Base-by-base conservation (phyloP, 2,329 filamentous ascomycete genomes). In the Fusarium albidum region DNA sequence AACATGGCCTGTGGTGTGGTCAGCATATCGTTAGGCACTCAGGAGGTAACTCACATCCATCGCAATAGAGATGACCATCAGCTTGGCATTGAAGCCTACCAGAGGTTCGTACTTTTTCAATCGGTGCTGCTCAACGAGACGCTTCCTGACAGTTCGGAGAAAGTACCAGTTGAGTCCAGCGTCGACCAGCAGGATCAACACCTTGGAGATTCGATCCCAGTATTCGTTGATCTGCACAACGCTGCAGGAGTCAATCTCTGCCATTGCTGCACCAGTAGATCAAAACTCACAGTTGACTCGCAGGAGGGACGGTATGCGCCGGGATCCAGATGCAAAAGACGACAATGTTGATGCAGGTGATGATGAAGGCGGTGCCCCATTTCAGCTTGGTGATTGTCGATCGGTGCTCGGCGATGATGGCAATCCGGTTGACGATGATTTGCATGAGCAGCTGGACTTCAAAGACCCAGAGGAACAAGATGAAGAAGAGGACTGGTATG, bases 311-410 rank as follows among this genome's bases (percentile, higher is more conserved):
- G 0, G 62, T 57, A 31, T 79, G 77, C 1, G 79, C 69, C 0
- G 82, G 82, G 13, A 84, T 81, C 74, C 79, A 84, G 35, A 83
- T 82, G 42, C 69, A 73, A 51, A 81, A 83, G 11, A 84, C 82
- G 1, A 75, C 75, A 15, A 84, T 74, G 41, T 84, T 83, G 57
- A 84, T 78, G 10, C 69, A 27, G 2, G 76, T 78, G 43, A 84
- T 80, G 4, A 79, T 13, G 1, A 67, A 32, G 1, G 78, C 71
- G 1, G 76, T 76, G 1, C 72, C 72, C 77, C 77, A 81, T 69
- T 83, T 82, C 25, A 84, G 57, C 12, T 61, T 68, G 0, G 43
- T 21, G 7, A 77, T 73, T 3, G 73, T 75, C 1, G 61, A 66
- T 18, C 68, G 69, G 35, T 76, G 69, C 12, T 78, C 73, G 11